Evolutionary conservation across 805 yeast species (phyloP).

Genomic region (Wickerhamomyces bisporus): DNA sequence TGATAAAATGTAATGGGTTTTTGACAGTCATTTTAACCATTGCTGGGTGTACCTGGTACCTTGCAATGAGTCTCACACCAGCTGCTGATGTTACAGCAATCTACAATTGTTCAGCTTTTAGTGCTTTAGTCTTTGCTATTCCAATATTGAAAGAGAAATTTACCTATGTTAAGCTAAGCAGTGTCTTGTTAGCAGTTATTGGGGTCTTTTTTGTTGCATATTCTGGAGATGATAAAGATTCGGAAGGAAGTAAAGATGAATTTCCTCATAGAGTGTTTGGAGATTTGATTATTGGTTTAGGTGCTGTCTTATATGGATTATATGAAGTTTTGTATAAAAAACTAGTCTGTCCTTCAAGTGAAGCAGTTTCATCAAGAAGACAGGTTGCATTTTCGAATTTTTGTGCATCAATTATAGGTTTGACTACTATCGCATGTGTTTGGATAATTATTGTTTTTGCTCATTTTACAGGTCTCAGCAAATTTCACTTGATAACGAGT

Average conservation of each 20-base stretch:
- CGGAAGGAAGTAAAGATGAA: conserved; percentile 12
- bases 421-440: conserved; percentile 45
- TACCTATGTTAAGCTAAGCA: conserved; percentile 52
- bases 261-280: conserved; percentile 66
- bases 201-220: conserved; percentile 83
- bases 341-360: conserved; percentile 66
- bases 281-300: conserved; percentile 61
- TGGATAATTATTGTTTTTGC: conserved; percentile 43
- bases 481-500: conserved; percentile 46
- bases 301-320: conserved; percentile 74
- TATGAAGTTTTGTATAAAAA: conserved; percentile 82
- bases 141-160: conserved; percentile 65
- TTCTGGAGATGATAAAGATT: conserved; percentile 37
- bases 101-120: conserved; percentile 84
- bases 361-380: conserved; percentile 54
- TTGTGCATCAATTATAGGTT: conserved; percentile 63
- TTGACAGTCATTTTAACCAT: conserved; percentile 56
- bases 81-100: conserved; percentile 87
- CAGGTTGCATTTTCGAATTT: conserved; percentile 81
- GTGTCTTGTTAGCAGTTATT: conserved; percentile 65
- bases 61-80: conserved; percentile 74
- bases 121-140: conserved; percentile 80
- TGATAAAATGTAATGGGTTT: conserved; percentile 36
- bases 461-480: conserved; percentile 52
- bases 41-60: conserved; percentile 84